Evolutionary conservation across 192 early-diverging fungal genomes (phyloP), one percentile per base, ranked within the genome.

Genomic region (Backusella morwellensis): DNA sequence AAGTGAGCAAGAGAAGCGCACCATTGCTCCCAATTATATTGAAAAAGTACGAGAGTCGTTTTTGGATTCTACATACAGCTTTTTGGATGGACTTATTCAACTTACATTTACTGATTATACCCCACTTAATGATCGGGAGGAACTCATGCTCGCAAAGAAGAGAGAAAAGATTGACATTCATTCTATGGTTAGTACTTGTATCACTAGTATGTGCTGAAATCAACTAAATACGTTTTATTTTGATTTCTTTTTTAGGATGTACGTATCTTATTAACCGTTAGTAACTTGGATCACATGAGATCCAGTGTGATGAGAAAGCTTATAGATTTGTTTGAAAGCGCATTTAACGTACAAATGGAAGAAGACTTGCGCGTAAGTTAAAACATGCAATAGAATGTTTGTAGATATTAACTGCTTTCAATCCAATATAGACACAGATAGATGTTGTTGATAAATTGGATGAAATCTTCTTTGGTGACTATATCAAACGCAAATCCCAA

Each of bases 71-170:
- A 70, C 93, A 56, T 93, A 90, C 70, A 86, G 90, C 15, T 91
- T 96, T 77, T 81, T 97, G 54, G 96, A 98, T 77, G 92, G 94
- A 23, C 86, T 97, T n/a, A 90, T 92, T 14, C 87, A 90, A 73
- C 78, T 93, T 35, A 91, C 86, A 4, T 87, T 89, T 81, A 79
- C 88, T 0, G 85, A 87, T 42, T 84, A 85, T 77, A 71, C 80
- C 63, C 81, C 75, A 36, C 72, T 79, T 50, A 67, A 79, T 73
- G 74, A 67, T 73, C 35, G 59, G 50, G 78, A 83, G 71, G 73
- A 84, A 35, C 42, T 80, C 0, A 66, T 73, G 17, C 56, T 84
- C 17, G 72, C 63, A 8, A 78, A 77, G 32, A 75, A 76, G 63
- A 77, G 82, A 42, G 76, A 74, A n/a, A 75, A 69, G 44, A 82